Conservation (phyloP, 495 filamentous ascomycete species). For the Penicillium pulvis region DNA sequence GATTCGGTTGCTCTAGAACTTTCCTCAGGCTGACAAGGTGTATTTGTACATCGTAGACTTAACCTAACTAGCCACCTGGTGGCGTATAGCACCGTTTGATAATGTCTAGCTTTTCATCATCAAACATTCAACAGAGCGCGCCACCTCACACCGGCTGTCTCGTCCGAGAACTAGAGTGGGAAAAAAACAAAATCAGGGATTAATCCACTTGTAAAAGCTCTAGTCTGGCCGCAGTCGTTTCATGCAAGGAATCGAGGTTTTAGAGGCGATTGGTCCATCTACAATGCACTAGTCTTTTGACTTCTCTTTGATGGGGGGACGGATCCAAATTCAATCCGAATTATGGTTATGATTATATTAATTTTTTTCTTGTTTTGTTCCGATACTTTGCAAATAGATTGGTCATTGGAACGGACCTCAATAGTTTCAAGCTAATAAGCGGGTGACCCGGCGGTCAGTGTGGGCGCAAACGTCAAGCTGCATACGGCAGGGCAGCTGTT, state of each 20-base stretch:
- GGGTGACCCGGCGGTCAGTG: neutral
- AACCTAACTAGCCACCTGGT: neutral
- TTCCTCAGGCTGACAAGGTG: neutral
- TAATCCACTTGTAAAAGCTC: neutral
- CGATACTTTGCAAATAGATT: neutral
- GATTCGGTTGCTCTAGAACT: neutral
- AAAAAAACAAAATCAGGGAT: neutral
- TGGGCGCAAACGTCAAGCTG: neutral
- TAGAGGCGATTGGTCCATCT: constrained; percentile 30
- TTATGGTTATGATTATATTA: neutral
- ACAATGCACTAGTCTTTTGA: neutral
- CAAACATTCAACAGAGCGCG: neutral
- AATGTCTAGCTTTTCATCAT: neutral
- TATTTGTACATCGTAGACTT: neutral
- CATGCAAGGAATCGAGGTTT: constrained; percentile 31
- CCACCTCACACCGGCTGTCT: neutral
- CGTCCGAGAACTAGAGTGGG: neutral
- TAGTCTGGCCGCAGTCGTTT: constrained; percentile 6
- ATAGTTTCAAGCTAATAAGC: constrained; percentile 6
- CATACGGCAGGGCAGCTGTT: neutral
- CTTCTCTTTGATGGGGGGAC: neutral
- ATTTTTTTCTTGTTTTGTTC: neutral
- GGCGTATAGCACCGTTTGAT: constrained; percentile 2
- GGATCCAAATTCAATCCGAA: neutral
- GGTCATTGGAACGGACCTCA: constrained; percentile 1